phyloP scores from a whole-genome alignment of 805 yeast genomes.

The Lipomyces mesembrius region DNA sequence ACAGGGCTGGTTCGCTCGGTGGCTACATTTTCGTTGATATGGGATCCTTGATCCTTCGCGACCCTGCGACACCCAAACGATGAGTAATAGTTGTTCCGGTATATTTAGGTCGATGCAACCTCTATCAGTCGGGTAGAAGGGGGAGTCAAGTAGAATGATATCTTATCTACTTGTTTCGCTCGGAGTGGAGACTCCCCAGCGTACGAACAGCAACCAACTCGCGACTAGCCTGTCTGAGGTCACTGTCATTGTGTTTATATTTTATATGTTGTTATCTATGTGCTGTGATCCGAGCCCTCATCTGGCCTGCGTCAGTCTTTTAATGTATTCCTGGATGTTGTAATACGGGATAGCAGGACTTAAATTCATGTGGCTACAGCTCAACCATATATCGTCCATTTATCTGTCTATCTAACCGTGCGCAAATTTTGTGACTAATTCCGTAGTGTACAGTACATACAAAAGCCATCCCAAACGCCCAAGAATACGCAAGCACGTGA shows the following conservation, averaged over 20 bases:
- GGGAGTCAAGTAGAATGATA: too few species aligned
- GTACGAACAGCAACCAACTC: too few species aligned
- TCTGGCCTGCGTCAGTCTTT: too few species aligned
- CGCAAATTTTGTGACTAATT: neutral
- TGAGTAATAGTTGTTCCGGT: too few species aligned
- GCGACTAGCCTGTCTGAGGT: neutral
- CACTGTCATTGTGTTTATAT: neutral
- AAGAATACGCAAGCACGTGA: neutral
- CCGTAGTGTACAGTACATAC: neutral
- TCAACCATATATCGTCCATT: neutral
- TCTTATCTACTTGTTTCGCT: too few species aligned
- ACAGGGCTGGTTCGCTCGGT: slow-evolving; percentile 36
- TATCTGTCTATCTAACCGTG: neutral
- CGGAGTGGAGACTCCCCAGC: too few species aligned
- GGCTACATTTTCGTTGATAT: slow-evolving; percentile 25
- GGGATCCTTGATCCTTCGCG: neutral
- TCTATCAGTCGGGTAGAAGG: too few species aligned
- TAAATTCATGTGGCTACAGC: too few species aligned
- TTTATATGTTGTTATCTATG: too few species aligned
- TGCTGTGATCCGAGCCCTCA: too few species aligned
- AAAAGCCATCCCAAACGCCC: slow-evolving; percentile 1
- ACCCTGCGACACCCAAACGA: neutral
- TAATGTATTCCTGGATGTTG: neutral
- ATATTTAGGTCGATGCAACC: too few species aligned
- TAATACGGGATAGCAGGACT: neutral